These are phyloP conservation scores for Starmerella geochares DNA, from an alignment of 805 yeast species.

Conservation along the genomic window DNA sequence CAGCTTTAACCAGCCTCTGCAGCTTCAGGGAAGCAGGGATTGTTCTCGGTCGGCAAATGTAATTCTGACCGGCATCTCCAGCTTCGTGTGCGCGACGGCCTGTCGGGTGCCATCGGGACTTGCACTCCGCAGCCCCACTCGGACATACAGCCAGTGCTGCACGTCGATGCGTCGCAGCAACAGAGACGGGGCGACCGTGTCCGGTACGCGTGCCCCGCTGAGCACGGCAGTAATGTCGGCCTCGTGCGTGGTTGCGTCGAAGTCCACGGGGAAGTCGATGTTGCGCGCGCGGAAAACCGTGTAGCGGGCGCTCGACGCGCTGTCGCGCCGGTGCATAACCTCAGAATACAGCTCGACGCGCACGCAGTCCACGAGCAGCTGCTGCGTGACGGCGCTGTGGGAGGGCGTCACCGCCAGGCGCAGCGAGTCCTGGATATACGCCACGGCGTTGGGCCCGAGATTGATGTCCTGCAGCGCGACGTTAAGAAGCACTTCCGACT, in stretches of 20 bases:
- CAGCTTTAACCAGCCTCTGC: too few species aligned
- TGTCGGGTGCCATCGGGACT: conserved; percentile 4
- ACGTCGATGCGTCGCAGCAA: not conserved
- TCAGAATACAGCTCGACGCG: not conserved
- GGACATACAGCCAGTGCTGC: not conserved
- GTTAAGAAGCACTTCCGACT: not conserved
- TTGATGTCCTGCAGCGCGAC: not conserved
- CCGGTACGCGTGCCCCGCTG: conserved; percentile 2
- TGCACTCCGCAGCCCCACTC: not conserved
- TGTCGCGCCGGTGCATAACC: not conserved
- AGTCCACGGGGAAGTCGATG: not conserved
- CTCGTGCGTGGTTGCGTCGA: not conserved
- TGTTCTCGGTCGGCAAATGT: too few species aligned
- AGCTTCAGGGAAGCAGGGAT: too few species aligned
- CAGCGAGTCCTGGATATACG: not conserved
- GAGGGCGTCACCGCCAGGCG: too few species aligned
- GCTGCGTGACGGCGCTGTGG: too few species aligned
- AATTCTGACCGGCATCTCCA: not conserved
- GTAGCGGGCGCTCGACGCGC: not conserved
- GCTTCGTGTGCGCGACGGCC: not conserved
- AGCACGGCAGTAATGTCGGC: not conserved
- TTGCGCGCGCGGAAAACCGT: not conserved
- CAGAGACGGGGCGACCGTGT: not conserved
- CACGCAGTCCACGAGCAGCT: not conserved
- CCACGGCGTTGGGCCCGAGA: not conserved